phyloP scores from a whole-genome alignment of 2,329 filamentous ascomycete species.

The Talaromyces amestolkiae region DNA sequence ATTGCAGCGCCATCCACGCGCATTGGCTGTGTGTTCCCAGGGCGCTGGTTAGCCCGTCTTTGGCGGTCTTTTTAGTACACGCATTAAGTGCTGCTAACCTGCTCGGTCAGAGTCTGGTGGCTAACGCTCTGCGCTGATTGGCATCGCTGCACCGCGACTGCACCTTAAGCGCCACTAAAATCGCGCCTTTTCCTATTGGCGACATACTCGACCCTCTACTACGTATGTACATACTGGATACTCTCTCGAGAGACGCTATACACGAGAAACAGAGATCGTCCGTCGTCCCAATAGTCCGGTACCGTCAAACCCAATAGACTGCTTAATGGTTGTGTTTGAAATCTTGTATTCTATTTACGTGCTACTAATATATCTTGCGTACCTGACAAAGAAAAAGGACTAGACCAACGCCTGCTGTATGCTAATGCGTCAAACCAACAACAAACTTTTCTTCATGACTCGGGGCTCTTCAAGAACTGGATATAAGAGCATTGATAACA shows the following conservation, averaged over 20 bases:
- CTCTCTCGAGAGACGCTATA: background rate
- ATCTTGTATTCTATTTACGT: background rate
- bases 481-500: conserved; percentile 35
- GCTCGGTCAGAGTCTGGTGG: background rate
- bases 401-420: background rate
- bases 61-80: background rate
- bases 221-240: too few relatives aligned
- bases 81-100: background rate
- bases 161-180: conserved; percentile 19
- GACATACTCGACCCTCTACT: background rate
- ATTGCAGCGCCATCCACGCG: background rate
- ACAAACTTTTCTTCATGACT: conserved; percentile 7
- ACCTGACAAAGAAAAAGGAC: conserved; percentile 1
- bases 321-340: background rate
- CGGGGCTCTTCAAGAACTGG: conserved; percentile 10
- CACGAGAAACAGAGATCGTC: background rate
- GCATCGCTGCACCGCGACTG: conserved; percentile 3
- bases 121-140: conserved; percentile 1
- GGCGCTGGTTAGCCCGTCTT: conserved; percentile 16
- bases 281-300: background rate
- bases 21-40: conserved; percentile 14
- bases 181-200: conserved; percentile 13
- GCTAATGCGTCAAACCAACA: background rate
- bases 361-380: background rate
- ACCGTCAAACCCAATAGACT: background rate